phyloP scores from a whole-genome alignment of 768 basidiomycete species.

The Dentipellis sp. region DNA sequence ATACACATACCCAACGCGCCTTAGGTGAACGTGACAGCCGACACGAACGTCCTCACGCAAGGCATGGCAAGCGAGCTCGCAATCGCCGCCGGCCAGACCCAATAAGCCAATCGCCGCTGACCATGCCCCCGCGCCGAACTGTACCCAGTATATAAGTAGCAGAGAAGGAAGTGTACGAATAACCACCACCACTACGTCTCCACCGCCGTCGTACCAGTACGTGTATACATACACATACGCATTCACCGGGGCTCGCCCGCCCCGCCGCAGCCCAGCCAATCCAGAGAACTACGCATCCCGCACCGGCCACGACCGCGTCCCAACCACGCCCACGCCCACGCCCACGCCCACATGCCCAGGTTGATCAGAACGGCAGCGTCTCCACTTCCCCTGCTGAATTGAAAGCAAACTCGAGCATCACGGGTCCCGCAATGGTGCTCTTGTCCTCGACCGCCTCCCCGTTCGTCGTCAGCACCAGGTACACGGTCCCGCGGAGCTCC shows the following conservation, averaged over 20 bases:
- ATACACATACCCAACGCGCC: background rate
- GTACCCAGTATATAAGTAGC: too few relatives aligned
- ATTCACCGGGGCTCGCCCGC: too few relatives aligned
- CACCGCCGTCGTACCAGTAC: too few relatives aligned
- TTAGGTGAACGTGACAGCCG: background rate
- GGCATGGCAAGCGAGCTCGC: background rate
- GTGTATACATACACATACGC: too few relatives aligned
- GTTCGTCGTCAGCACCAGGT: slow-evolving; percentile 8
- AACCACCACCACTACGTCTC: too few relatives aligned
- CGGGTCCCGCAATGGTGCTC: slow-evolving; percentile 11
- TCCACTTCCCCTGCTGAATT: slow-evolving; percentile 1
- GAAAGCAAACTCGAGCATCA: slow-evolving; percentile 12
- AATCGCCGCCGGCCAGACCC: background rate
- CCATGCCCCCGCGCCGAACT: too few relatives aligned
- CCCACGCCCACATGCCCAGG: background rate
- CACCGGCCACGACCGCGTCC: too few relatives aligned
- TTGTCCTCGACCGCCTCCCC: slow-evolving; percentile 6
- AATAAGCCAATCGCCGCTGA: too few relatives aligned
- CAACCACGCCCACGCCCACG: background rate
- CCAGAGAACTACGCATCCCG: too few relatives aligned
- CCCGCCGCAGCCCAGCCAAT: too few relatives aligned
- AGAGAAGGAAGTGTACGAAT: too few relatives aligned
- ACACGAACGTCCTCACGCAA: background rate
- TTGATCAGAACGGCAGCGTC: background rate
- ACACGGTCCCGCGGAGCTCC: slow-evolving; percentile 6